Base-by-base conservation (phyloP, 257 asterid species). In the Solanum paucissectum region DNA sequence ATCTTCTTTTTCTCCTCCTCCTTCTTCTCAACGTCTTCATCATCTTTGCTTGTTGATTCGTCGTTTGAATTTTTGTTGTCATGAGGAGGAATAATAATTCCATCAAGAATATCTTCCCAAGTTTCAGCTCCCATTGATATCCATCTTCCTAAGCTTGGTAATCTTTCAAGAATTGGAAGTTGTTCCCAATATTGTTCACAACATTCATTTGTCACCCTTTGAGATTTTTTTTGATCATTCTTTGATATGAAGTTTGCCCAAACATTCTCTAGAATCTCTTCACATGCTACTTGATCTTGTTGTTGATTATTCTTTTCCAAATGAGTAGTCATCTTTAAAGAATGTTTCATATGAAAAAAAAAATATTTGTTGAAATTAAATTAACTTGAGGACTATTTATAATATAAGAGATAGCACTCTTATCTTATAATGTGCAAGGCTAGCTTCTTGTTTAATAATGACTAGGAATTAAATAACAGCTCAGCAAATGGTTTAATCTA, bases 141-240 rank as follows among this genome's bases (percentile, higher is more conserved):
- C 95, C 95, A 93, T 68, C 94, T 87, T 6, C 95, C 98, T 91
- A 96, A 87, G 86, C 98, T 94, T 74, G 98, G 96, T 74, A 95
- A 84, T 89, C 96, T 93, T 85, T 91, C 91, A 85, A 92, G 92
- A 49, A 74, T 29, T 20, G 95, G 97, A 87, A 95, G 72, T 9
- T 86, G 88, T 82, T 90, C 90, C 94, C 93, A 90, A 33, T 83
- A 37, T 66, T 40, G n/a, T 85, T 66, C 68, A 29, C 10, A 9
- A 49, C 14, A 27, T 27, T 46, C 29, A 46, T 27, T 49, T 46
- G 85, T 29, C 68, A 44, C 69, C 6, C 38, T 46, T 81, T 81
- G 64, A 79, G 38, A 27, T 16, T 79, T 64, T 62, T 13, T n/a
- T n/a, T n/a, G 64, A 44, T 85, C 82, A 68, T 71, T 62, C 77